Evolutionary conservation across 306 rosid species (phyloP).

Genomic region (Lathyrus aphaca): DNA sequence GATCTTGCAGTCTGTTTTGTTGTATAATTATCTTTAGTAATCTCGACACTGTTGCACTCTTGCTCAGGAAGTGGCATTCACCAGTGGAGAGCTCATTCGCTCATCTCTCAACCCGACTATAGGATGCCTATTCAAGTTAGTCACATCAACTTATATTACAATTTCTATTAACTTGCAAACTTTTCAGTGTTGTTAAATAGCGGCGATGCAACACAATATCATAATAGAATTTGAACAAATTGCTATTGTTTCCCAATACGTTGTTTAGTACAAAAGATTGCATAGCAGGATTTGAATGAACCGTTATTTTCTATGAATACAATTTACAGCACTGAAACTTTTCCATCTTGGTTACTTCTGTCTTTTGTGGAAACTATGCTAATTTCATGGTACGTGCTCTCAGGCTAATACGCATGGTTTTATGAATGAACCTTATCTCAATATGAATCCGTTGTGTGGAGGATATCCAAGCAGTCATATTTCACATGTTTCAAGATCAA

Average conservation of each 20-base stretch:
- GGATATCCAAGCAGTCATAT: constrained; percentile 40
- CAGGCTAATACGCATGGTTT: constrained; percentile 30
- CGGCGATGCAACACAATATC: too few species aligned
- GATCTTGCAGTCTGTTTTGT: neutral
- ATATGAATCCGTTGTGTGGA: constrained; percentile 36
- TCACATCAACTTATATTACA: neutral
- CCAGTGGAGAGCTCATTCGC: neutral
- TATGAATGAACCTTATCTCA: constrained; percentile 28
- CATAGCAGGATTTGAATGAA: too few species aligned
- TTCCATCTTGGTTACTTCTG: constrained; percentile 7
- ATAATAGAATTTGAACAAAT: too few species aligned
- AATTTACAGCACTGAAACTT: neutral
- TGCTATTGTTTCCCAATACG: too few species aligned
- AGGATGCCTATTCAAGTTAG: constrained; percentile 47
- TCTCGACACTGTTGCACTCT: too few species aligned
- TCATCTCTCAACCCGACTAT: constrained; percentile 19
- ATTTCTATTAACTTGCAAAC: neutral
- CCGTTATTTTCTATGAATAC: too few species aligned
- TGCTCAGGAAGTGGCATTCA: too few species aligned
- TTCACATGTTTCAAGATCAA: constrained; percentile 32
- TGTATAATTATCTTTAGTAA: too few species aligned
- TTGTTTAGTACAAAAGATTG: too few species aligned
- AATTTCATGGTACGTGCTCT: constrained; percentile 18
- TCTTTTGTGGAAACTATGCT: constrained; percentile 21
- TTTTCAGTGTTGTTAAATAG: too few species aligned